Evolutionary conservation across 441 rosid species (phyloP).

Genomic region (Dalechampia spathulata): DNA sequence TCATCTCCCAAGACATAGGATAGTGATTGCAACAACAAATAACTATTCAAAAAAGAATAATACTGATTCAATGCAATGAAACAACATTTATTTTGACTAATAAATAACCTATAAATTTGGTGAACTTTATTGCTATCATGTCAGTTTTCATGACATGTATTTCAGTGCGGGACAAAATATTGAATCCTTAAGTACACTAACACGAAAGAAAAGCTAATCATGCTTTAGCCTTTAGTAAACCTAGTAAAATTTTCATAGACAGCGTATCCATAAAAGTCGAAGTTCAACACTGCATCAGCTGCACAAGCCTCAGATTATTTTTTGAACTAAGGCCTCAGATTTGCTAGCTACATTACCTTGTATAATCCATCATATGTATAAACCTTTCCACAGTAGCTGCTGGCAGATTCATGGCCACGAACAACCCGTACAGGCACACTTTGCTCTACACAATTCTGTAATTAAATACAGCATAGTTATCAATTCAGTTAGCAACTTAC

Average conservation of each 20-base stretch:
- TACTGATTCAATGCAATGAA: no score
- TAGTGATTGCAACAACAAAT: no score
- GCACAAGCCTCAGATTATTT: not conserved
- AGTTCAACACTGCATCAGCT: not conserved
- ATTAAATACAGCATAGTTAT: constrained; percentile 3
- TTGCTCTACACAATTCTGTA: constrained; percentile 59
- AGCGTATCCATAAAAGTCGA: not conserved
- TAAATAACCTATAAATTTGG: not conserved
- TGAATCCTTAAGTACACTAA: no score
- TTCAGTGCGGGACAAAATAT: no score
- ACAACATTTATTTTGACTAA: not conserved
- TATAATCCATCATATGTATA: constrained; percentile 90
- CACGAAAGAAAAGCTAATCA: no score
- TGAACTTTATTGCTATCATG: not conserved
- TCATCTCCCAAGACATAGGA: no score
- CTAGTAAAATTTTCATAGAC: not conserved
- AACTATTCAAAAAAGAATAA: not conserved
- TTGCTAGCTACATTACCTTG: constrained; percentile 30
- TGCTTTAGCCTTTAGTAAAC: not conserved
- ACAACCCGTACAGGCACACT: constrained; percentile 67
- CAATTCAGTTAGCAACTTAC: no score
- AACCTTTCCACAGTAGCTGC: constrained; percentile 59
- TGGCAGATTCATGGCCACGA: constrained; percentile 61
- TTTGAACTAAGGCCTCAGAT: no score
- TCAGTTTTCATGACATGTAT: no score